Evolutionary conservation across 108 stramenopile genomes (phyloP).

Genomic region (Nitzschia palea): DNA sequence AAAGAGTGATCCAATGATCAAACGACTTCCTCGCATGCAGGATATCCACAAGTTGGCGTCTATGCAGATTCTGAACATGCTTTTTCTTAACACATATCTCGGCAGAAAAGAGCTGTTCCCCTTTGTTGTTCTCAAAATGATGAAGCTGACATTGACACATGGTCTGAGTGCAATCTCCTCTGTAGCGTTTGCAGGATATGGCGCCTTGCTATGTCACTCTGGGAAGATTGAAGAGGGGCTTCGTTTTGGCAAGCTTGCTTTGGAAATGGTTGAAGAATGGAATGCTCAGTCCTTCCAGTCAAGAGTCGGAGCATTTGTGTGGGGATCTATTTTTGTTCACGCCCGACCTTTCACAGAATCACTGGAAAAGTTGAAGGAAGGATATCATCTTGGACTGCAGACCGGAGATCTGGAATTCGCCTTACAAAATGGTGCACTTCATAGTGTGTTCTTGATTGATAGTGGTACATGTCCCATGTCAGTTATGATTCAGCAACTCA

Average conservation of each 20-base stretch:
- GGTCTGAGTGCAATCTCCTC: conserved; percentile 39
- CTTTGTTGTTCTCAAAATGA: conserved; percentile 33
- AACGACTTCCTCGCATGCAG: conserved; percentile 24
- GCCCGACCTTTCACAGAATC: conserved; percentile 11
- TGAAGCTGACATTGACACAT: conserved; percentile 39
- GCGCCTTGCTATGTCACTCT: conserved; percentile 30
- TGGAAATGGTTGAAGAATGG: conserved; percentile 36
- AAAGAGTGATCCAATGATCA: conserved; percentile 31
- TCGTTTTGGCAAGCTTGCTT: conserved; percentile 38
- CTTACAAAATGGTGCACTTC: conserved; percentile 6
- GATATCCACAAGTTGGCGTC: conserved; percentile 26
- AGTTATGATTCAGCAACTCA: background rate
- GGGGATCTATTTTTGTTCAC: conserved; percentile 30
- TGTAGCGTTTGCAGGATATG: conserved; percentile 48
- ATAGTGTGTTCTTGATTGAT: conserved; percentile 9
- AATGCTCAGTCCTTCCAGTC: conserved; percentile 28
- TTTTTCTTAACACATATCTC: conserved; percentile 20
- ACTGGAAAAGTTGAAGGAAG: conserved; percentile 20
- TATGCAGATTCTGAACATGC: conserved; percentile 34
- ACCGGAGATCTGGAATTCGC: conserved; percentile 41
- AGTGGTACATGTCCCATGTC: conserved; percentile 1
- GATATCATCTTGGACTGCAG: conserved; percentile 23
- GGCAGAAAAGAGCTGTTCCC: conserved; percentile 21
- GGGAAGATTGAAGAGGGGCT: conserved; percentile 31
- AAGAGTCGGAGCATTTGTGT: conserved; percentile 21